Conservation (phyloP, 805 yeast species). For the Starmerella cellae region DNA sequence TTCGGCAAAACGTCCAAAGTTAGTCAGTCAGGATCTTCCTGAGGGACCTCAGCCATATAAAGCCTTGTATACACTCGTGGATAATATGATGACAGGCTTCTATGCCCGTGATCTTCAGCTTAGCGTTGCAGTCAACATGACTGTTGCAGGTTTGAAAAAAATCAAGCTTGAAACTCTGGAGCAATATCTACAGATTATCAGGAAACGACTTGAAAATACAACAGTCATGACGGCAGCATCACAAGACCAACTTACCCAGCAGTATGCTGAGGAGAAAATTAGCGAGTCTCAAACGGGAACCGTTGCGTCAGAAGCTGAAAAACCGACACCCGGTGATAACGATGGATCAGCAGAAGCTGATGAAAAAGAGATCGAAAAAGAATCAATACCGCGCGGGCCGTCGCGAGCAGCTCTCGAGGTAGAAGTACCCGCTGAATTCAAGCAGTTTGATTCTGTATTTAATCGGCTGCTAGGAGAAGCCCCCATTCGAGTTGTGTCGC, state of each 20-base stretch:
- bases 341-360: no score
- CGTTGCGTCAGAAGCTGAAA: background rate
- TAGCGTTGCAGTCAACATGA: slow-evolving; percentile 50
- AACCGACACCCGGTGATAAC: background rate
- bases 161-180: slow-evolving; percentile 41
- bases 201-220: slow-evolving; percentile 34
- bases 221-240: background rate
- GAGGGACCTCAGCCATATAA: slow-evolving; percentile 34
- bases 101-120: slow-evolving; percentile 59
- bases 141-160: slow-evolving; percentile 48
- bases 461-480: slow-evolving; percentile 15
- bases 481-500: slow-evolving; percentile 14
- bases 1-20: slow-evolving; percentile 22
- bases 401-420: slow-evolving; percentile 17
- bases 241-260: background rate
- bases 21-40: slow-evolving; percentile 16
- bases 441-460: slow-evolving; percentile 5
- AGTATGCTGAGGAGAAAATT: background rate
- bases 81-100: slow-evolving; percentile 50
- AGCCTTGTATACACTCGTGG: slow-evolving; percentile 54
- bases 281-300: background rate
- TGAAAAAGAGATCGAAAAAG: slow-evolving; percentile 17
- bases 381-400: slow-evolving; percentile 18
- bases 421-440: slow-evolving; percentile 11
- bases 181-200: slow-evolving; percentile 55